phyloP scores from a whole-genome alignment of 78 protist genomes.

The Dictyostelium citrinum region DNA sequence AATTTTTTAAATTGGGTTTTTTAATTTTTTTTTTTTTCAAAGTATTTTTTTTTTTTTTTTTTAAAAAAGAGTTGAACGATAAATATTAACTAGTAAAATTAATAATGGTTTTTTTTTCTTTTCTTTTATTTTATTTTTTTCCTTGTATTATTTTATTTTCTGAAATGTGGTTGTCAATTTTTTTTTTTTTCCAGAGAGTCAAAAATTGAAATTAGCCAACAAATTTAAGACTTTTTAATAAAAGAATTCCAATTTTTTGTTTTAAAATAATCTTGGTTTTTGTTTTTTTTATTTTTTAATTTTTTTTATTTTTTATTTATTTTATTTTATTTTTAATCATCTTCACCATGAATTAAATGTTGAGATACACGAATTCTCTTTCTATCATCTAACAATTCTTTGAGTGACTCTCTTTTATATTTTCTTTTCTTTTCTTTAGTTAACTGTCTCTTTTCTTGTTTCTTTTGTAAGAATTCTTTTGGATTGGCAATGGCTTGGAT shows the following conservation, averaged over 20 bases:
- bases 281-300: neutral
- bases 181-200: no score
- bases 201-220: no score
- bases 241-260: neutral
- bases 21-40: no score
- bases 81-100: no score
- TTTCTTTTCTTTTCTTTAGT: constrained; percentile 17
- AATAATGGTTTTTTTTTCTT: no score
- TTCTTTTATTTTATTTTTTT: no score
- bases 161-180: no score
- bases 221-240: no score
- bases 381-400: constrained; percentile 19
- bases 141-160: no score
- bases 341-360: neutral
- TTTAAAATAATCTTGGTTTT: neutral
- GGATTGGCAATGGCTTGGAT: constrained; percentile 16
- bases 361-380: constrained; percentile 5
- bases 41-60: no score
- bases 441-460: constrained; percentile 21
- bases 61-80: no score
- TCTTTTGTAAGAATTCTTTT: constrained; percentile 29
- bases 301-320: neutral
- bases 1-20: no score
- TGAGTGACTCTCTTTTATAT: neutral
- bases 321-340: neutral